These are phyloP conservation scores for Amanita thiersii DNA, from an alignment of 768 basidiomycete genomes.

Conservation along the genomic window DNA sequence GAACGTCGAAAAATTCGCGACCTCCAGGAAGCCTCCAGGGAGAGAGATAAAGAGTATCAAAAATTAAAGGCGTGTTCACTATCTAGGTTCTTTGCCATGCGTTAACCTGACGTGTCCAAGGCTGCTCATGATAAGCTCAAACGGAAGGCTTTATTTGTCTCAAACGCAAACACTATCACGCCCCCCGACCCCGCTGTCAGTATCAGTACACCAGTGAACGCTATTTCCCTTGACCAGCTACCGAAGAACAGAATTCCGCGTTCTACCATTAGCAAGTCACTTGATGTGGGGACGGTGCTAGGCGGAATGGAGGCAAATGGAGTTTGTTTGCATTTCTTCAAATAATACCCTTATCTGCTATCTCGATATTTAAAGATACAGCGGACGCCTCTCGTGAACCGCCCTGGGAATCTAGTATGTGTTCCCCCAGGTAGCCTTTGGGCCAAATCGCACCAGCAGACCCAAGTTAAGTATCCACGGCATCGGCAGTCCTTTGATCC, in stretches of 20 bases:
- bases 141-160: slow-evolving; percentile 64
- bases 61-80: slow-evolving; percentile 60
- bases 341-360: not conserved
- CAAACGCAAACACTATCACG: slow-evolving; percentile 20
- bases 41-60: slow-evolving; percentile 81
- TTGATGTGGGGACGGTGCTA: slow-evolving; percentile 48
- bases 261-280: slow-evolving; percentile 14
- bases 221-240: slow-evolving; percentile 13
- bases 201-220: slow-evolving; percentile 4
- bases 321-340: slow-evolving; percentile 25
- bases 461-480: slow-evolving; percentile 12
- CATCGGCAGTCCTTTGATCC: slow-evolving; percentile 31
- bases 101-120: slow-evolving; percentile 24
- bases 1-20: slow-evolving; percentile 71
- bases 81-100: not conserved
- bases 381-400: slow-evolving; percentile 56
- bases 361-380: slow-evolving; percentile 42
- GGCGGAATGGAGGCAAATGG: slow-evolving; percentile 61
- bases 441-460: slow-evolving; percentile 24
- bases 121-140: slow-evolving; percentile 77
- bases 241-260: slow-evolving; percentile 15
- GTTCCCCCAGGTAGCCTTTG: slow-evolving; percentile 21
- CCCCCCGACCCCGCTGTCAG: slow-evolving; percentile 12
- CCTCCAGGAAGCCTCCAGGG: slow-evolving; percentile 63
- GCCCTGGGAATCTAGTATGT: slow-evolving; percentile 24